A percentile compares a stretch with the other conserved stretches of the same genome.
Conservation (phyloP, 2,329 filamentous ascomycete genomes). For the Gremmenia infestans region DNA sequence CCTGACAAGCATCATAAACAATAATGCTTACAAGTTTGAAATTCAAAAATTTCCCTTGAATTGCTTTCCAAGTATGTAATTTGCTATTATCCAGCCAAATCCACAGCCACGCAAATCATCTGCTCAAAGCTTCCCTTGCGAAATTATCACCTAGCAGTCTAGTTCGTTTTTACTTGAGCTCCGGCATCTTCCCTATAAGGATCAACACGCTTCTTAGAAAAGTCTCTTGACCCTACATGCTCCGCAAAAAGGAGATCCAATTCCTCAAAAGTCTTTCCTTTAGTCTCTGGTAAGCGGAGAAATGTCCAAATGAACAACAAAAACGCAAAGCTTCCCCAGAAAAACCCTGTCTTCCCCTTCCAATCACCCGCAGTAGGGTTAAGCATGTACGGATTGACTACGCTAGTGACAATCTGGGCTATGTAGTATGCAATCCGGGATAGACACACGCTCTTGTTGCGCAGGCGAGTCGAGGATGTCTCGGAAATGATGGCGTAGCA, state of each 20-base stretch:
- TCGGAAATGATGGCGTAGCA: slow-evolving; percentile 37
- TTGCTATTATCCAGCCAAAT: too few species aligned
- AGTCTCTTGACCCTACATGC: slow-evolving; percentile 20
- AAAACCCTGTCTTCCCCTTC: slow-evolving; percentile 37
- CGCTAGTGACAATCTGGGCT: slow-evolving; percentile 29
- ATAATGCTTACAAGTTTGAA: too few species aligned
- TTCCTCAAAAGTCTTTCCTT: slow-evolving; percentile 28
- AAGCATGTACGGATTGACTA: slow-evolving; percentile 28
- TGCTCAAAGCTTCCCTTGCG: too few species aligned
- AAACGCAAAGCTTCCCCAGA: slow-evolving; percentile 36
- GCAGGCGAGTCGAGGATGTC: slow-evolving; percentile 34
- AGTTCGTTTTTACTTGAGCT: too few species aligned
- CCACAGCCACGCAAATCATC: too few species aligned
- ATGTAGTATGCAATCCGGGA: slow-evolving; percentile 35
- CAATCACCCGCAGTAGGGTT: slow-evolving; percentile 32
- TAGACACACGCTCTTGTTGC: slow-evolving; percentile 35
- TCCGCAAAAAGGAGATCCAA: slow-evolving; percentile 18
- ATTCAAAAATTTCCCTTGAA: too few species aligned
- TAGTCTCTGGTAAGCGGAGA: slow-evolving; percentile 45
- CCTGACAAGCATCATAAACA: too few species aligned
- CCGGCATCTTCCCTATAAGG: too few species aligned
- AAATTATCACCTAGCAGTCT: too few species aligned
- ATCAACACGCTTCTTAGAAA: background rate
- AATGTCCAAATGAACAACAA: slow-evolving; percentile 42
- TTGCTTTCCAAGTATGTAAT: too few species aligned